These are phyloP conservation scores for Aegilops speltoides DNA, from an alignment of 176 grass and related monocot species.

Conservation along the genomic window DNA sequence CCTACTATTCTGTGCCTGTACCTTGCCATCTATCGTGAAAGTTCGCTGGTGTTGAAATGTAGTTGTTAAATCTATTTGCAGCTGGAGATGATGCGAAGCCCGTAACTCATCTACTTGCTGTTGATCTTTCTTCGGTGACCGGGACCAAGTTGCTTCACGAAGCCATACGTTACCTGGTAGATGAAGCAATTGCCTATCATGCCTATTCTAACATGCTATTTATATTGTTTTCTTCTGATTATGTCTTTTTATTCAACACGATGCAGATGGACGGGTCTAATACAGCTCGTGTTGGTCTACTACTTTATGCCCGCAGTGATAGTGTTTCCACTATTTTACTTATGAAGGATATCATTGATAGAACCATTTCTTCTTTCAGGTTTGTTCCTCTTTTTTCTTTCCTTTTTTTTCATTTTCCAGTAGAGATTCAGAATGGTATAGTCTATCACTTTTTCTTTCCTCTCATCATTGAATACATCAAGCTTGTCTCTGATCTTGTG, in stretches of 20 bases:
- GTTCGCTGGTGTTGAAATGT: constrained; percentile 28
- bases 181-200: constrained; percentile 18
- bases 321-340: constrained; percentile 54
- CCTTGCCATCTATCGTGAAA: constrained; percentile 22
- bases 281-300: constrained; percentile 80
- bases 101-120: constrained; percentile 86
- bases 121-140: constrained; percentile 72
- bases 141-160: constrained; percentile 79
- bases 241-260: constrained; percentile 29
- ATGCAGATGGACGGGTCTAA: constrained; percentile 67
- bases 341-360: constrained; percentile 76
- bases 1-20: constrained; percentile 20
- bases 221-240: constrained; percentile 26
- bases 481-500: constrained; percentile 24
- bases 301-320: constrained; percentile 52
- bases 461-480: constrained; percentile 12
- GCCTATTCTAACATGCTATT: constrained; percentile 21
- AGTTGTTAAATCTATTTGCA: constrained; percentile 48
- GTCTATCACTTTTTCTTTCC: background rate
- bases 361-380: constrained; percentile 75
- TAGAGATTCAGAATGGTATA: background rate
- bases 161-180: constrained; percentile 85
- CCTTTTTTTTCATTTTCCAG: constrained; percentile 12
- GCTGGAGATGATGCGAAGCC: constrained; percentile 77
- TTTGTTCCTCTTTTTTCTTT: constrained; percentile 30